Conservation (phyloP, 2,329 filamentous ascomycete species). For the Diaporthe amygdali region DNA sequence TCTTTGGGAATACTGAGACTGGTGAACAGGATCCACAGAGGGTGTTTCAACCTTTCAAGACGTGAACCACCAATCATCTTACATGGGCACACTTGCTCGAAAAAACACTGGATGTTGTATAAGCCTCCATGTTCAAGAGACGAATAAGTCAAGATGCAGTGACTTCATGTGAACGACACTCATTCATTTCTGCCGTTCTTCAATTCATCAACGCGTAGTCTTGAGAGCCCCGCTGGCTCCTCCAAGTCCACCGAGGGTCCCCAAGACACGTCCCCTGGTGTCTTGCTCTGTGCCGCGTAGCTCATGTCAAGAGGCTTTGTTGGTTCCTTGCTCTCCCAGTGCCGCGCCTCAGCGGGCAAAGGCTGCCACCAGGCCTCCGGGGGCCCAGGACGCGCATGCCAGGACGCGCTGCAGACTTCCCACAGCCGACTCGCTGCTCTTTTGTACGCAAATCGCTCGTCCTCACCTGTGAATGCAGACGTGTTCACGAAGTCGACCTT, state of each 20-base stretch:
- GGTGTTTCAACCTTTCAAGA: not conserved
- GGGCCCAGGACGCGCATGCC: conserved; percentile 66
- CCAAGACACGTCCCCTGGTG: conserved; percentile 43
- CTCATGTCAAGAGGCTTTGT: conserved; percentile 28
- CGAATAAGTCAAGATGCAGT: not conserved
- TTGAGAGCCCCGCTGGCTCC: conserved; percentile 47
- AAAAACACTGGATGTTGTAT: not conserved
- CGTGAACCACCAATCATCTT: conserved; percentile 28
- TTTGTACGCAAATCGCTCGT: conserved; percentile 83
- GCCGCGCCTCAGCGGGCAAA: conserved; percentile 64
- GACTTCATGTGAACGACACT: not conserved
- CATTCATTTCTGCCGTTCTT: conserved; percentile 26
- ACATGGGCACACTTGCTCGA: not conserved
- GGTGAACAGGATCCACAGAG: not conserved
- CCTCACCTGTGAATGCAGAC: conserved; percentile 74
- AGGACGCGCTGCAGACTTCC: conserved; percentile 77
- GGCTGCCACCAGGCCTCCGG: conserved; percentile 70
- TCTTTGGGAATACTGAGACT: not conserved
- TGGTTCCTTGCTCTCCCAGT: conserved; percentile 32
- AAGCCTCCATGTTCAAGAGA: not conserved
- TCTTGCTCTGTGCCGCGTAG: conserved; percentile 17
- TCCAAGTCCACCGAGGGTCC: conserved; percentile 48
- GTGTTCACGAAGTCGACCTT: conserved; percentile 71
- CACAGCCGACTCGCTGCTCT: conserved; percentile 78
- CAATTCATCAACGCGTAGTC: conserved; percentile 37